phyloP scores from a whole-genome alignment of 2,329 filamentous ascomycete species.

The Botrytis porri region DNA sequence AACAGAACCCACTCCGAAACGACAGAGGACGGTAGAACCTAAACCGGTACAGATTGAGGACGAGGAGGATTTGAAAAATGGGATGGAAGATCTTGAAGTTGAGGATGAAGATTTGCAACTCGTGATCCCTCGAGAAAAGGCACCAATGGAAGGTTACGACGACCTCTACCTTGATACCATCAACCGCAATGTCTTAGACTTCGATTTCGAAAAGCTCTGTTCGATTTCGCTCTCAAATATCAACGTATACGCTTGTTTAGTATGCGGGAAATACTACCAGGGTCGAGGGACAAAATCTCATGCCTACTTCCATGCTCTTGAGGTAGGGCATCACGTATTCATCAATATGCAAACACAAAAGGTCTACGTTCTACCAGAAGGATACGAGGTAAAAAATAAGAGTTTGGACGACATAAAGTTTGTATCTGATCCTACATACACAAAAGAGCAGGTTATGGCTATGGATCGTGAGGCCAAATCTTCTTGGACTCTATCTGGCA shows the following conservation, averaged over 20 bases:
- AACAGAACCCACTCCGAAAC: conserved; percentile 14
- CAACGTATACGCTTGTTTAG: conserved; percentile 96
- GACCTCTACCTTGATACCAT: conserved; percentile 98
- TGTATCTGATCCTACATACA: conserved; percentile 87
- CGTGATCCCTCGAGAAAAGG: conserved; percentile 60
- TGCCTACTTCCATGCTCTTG: conserved; percentile 95
- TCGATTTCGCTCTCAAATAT: conserved; percentile 95
- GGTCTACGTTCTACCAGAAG: conserved; percentile 90
- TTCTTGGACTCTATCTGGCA: conserved; percentile 75
- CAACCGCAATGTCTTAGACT: conserved; percentile 87
- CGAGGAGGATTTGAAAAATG: conserved; percentile 28
- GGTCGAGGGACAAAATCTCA: conserved; percentile 90
- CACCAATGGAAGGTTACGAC: conserved; percentile 82
- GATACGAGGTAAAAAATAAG: conserved; percentile 93
- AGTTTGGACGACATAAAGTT: conserved; percentile 98
- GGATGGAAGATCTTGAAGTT: conserved; percentile 35
- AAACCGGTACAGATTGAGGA: conserved; percentile 21
- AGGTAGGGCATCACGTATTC: conserved; percentile 94
- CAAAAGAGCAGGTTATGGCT: conserved; percentile 72
- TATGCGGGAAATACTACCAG: conserved; percentile 97
- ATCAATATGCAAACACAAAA: conserved; percentile 95
- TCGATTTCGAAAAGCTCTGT: conserved; percentile 98
- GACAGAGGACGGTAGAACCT: conserved; percentile 17
- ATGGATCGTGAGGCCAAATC: conserved; percentile 66
- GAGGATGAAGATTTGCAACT: conserved; percentile 42